A percentile compares a stretch with the other conserved stretches of the same genome.
Conservation (phyloP, 2,329 filamentous ascomycete genomes). For the Gyromitra esculenta region DNA sequence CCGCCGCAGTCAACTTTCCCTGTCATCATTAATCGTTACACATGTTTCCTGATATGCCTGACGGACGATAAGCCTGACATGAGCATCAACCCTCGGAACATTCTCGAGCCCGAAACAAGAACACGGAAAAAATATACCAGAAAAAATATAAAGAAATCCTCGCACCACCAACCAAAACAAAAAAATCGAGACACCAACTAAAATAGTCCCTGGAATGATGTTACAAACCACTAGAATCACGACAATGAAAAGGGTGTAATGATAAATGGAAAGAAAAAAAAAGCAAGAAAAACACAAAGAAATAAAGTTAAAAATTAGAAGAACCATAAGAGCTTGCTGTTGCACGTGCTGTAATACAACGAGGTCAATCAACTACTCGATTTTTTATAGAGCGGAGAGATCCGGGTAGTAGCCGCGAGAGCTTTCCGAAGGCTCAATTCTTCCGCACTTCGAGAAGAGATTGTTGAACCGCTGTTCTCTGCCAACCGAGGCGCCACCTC, state of each 20-base stretch:
- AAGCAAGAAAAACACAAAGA: constrained; percentile 30
- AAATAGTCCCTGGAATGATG: constrained; percentile 47
- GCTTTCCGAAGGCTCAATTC: constrained; percentile 51
- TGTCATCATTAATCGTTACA: constrained; percentile 52
- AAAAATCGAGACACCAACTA: constrained; percentile 43
- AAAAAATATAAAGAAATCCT: constrained; percentile 47
- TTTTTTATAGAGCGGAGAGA: constrained; percentile 47
- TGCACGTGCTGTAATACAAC: constrained; percentile 6
- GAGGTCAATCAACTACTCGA: not conserved
- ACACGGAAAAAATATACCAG: constrained; percentile 52
- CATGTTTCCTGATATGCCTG: constrained; percentile 46
- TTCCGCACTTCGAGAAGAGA: constrained; percentile 54
- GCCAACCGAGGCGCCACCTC: constrained; percentile 44
- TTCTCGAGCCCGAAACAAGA: constrained; percentile 44
- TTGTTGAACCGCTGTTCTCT: constrained; percentile 49
- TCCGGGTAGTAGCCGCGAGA: constrained; percentile 55
- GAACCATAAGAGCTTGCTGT: constrained; percentile 15
- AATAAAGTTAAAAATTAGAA: constrained; percentile 49
- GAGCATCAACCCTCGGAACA: constrained; percentile 46
- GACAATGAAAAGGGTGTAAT: constrained; percentile 29
- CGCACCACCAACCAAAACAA: constrained; percentile 31
- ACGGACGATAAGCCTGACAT: constrained; percentile 40
- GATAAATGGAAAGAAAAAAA: constrained; percentile 26
- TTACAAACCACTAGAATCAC: constrained; percentile 45
- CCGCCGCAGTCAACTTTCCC: constrained; percentile 41